These are phyloP conservation scores for Boletus patriciae DNA, from an alignment of 768 basidiomycete genomes.

Conservation along the genomic window DNA sequence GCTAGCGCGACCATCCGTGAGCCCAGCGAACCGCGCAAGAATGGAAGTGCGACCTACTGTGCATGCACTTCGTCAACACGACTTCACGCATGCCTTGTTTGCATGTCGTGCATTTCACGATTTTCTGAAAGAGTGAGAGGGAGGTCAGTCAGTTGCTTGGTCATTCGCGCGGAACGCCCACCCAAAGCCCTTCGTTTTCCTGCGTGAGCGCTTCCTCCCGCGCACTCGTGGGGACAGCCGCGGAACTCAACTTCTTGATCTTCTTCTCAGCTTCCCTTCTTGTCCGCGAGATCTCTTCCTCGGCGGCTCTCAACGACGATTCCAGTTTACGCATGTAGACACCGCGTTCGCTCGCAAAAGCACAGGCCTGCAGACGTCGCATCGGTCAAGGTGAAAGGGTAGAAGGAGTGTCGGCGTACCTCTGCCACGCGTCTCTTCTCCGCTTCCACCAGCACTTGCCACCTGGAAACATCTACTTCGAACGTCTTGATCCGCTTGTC, in stretches of 20 bases:
- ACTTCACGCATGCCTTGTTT: constrained; percentile 72
- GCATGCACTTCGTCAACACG: constrained; percentile 86
- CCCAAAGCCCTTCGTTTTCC: constrained; percentile 61
- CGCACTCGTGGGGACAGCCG: constrained; percentile 30
- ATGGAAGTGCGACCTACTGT: constrained; percentile 57
- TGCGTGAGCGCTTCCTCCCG: constrained; percentile 41
- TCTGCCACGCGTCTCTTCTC: constrained; percentile 43
- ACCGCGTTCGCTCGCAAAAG: constrained; percentile 33
- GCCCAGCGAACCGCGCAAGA: not conserved
- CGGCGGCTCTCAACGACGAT: constrained; percentile 23
- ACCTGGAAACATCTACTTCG: constrained; percentile 36
- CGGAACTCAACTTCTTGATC: constrained; percentile 42
- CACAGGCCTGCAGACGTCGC: constrained; percentile 26
- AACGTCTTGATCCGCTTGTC: constrained; percentile 30
- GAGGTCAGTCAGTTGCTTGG: not conserved
- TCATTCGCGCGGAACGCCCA: constrained; percentile 21
- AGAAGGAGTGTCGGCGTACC: constrained; percentile 30
- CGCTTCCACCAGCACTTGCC: constrained; percentile 35
- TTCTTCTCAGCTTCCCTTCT: constrained; percentile 57
- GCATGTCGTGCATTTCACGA: constrained; percentile 91
- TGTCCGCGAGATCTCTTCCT: constrained; percentile 48
- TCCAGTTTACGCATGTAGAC: constrained; percentile 25
- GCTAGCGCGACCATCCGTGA: constrained; percentile 43
- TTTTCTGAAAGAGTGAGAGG: constrained; percentile 44
- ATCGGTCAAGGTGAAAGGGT: not conserved